These are phyloP conservation scores for Fusarium sp. DNA, from an alignment of 2,329 filamentous ascomycete species.

Conservation along the genomic window DNA sequence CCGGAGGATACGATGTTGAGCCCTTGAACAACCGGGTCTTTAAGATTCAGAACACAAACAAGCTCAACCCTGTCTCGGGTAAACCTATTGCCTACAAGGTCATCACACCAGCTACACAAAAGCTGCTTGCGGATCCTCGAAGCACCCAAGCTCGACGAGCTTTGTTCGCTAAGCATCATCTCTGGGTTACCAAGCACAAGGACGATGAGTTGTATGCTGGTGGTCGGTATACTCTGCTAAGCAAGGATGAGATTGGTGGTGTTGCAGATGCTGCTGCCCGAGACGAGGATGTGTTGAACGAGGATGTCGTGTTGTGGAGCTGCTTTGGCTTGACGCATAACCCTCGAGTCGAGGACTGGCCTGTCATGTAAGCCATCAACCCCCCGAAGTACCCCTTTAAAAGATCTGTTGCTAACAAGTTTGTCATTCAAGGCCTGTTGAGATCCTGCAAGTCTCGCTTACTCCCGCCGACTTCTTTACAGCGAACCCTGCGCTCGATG, in stretches of 20 bases:
- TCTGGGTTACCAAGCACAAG: slow-evolving; percentile 60
- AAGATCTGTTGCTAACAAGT: background rate
- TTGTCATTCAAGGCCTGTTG: slow-evolving; percentile 49
- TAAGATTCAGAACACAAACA: slow-evolving; percentile 60
- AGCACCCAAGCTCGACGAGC: slow-evolving; percentile 55
- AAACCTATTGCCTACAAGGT: slow-evolving; percentile 63
- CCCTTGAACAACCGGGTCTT: slow-evolving; percentile 61
- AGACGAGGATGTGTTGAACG: slow-evolving; percentile 61
- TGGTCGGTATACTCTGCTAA: slow-evolving; percentile 58
- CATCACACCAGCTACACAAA: slow-evolving; percentile 52
- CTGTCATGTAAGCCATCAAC: slow-evolving; percentile 65
- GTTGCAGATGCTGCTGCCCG: slow-evolving; percentile 54
- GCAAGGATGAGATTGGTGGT: slow-evolving; percentile 46
- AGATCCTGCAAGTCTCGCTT: slow-evolving; percentile 59
- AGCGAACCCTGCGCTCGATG: slow-evolving; percentile 59
- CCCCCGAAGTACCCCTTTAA: background rate
- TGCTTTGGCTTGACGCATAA: slow-evolving; percentile 74
- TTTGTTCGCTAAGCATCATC: slow-evolving; percentile 56
- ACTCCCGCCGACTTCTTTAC: slow-evolving; percentile 62
- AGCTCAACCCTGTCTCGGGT: slow-evolving; percentile 57
- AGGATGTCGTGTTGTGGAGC: slow-evolving; percentile 68
- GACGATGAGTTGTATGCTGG: slow-evolving; percentile 59
- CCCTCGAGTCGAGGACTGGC: slow-evolving; percentile 75
- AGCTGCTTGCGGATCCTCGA: slow-evolving; percentile 54
- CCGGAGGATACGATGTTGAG: slow-evolving; percentile 60